Evolutionary conservation across 1,284 basidiomycete genomes (phyloP).

Genomic region (Cutaneotrichosporon cavernicola): DNA sequence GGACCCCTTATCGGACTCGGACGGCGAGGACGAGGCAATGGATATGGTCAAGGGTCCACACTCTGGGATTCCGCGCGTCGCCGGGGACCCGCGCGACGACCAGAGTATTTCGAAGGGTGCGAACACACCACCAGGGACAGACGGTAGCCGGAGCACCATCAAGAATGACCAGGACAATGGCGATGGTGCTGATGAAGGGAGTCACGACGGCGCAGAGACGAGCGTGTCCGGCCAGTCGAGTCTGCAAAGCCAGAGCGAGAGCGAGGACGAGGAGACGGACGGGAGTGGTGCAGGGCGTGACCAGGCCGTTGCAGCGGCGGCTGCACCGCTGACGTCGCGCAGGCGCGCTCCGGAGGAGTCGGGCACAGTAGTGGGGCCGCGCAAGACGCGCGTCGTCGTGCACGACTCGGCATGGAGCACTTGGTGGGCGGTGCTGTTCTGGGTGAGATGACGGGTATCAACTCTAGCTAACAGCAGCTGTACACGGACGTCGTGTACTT

Average conservation of each 20-base stretch:
- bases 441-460: constrained; percentile 57
- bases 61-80: neutral
- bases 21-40: constrained; percentile 49
- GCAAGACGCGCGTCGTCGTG: constrained; percentile 65
- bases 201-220: constrained; percentile 11
- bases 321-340: constrained; percentile 5
- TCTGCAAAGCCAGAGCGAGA: neutral
- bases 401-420: constrained; percentile 77
- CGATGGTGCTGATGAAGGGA: constrained; percentile 21
- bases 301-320: neutral
- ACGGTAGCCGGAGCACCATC: neutral
- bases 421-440: constrained; percentile 78
- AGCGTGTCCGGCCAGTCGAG: neutral
- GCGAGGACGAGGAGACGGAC: constrained; percentile 1
- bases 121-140: constrained; percentile 8
- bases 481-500: constrained; percentile 83
- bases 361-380: constrained; percentile 37
- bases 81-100: neutral
- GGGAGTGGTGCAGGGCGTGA: constrained; percentile 1
- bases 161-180: neutral
- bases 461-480: constrained; percentile 56
- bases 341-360: constrained; percentile 14
- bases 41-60: constrained; percentile 15
- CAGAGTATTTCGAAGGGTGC: neutral
- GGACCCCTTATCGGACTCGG: constrained; percentile 48